Evolutionary conservation across 164 flowering plant species (phyloP).

Genomic region (Berberis thunbergii): DNA sequence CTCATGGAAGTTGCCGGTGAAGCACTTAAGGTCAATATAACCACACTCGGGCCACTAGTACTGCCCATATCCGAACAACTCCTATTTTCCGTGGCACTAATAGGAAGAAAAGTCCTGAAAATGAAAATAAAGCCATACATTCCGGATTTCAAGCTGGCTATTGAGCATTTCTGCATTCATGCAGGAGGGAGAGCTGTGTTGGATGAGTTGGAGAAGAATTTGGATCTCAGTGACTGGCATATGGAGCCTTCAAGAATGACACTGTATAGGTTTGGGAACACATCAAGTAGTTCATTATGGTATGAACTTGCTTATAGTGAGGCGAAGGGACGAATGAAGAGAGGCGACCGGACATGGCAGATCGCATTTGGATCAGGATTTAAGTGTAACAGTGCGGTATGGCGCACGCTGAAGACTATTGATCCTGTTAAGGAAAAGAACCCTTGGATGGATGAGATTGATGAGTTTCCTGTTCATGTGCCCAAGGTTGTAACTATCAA

Average conservation of each 20-base stretch:
- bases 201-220: slow-evolving; percentile 67
- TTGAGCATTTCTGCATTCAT: slow-evolving; percentile 69
- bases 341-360: slow-evolving; percentile 77
- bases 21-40: slow-evolving; percentile 71
- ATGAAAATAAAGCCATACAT: slow-evolving; percentile 70
- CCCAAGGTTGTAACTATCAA: too few species aligned
- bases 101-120: slow-evolving; percentile 40
- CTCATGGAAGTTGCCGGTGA: slow-evolving; percentile 90
- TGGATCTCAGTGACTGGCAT: slow-evolving; percentile 64
- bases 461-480: too few species aligned
- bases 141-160: slow-evolving; percentile 62
- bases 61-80: slow-evolving; percentile 64
- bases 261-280: slow-evolving; percentile 77
- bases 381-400: slow-evolving; percentile 88
- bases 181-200: slow-evolving; percentile 79
- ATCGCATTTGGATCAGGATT: slow-evolving; percentile 88
- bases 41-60: slow-evolving; percentile 72
- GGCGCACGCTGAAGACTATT: slow-evolving; percentile 44
- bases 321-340: slow-evolving; percentile 56
- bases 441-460: too few species aligned
- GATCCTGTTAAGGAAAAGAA: too few species aligned
- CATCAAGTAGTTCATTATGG: slow-evolving; percentile 54
- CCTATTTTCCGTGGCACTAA: slow-evolving; percentile 50
- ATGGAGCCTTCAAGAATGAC: slow-evolving; percentile 94
- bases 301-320: slow-evolving; percentile 56